Evolutionary conservation across 371 early-diverging fungal species (phyloP).

Genomic region (Zychaea mexicana): DNA sequence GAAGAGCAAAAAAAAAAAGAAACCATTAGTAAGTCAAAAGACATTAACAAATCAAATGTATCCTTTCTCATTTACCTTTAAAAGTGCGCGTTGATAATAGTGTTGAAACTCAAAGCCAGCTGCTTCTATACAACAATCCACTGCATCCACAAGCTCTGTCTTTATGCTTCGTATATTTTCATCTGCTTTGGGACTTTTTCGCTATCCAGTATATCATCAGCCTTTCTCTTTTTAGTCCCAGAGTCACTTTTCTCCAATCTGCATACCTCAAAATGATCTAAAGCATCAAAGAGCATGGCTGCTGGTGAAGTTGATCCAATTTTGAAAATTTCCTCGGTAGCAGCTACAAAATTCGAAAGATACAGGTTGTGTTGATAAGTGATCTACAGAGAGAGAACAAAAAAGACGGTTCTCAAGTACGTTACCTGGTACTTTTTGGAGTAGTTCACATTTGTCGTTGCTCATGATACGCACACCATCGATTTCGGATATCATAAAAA

Average conservation of each 20-base stretch:
- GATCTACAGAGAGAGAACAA: too few relatives aligned
- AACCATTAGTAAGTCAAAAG: too few relatives aligned
- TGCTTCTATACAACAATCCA: slow-evolving; percentile 91
- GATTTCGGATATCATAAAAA: slow-evolving; percentile 84
- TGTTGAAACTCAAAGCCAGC: slow-evolving; percentile 88
- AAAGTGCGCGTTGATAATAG: slow-evolving; percentile 72
- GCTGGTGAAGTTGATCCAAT: slow-evolving; percentile 94
- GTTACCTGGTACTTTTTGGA: slow-evolving; percentile 87
- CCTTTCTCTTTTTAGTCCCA: not conserved
- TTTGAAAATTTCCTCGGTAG: slow-evolving; percentile 84
- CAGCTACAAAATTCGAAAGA: too few relatives aligned
- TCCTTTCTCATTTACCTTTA: slow-evolving; percentile 54
- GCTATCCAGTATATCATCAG: slow-evolving; percentile 32
- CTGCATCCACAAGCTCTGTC: slow-evolving; percentile 80
- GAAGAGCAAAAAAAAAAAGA: not conserved
- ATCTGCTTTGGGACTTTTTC: slow-evolving; percentile 89
- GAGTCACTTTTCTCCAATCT: too few relatives aligned
- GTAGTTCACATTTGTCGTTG: slow-evolving; percentile 78
- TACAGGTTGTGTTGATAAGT: too few relatives aligned
- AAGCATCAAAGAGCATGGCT: slow-evolving; percentile 93
- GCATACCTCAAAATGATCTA: slow-evolving; percentile 89
- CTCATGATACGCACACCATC: slow-evolving; percentile 94
- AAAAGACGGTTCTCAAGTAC: too few relatives aligned
- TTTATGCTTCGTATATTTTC: slow-evolving; percentile 91
- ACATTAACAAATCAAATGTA: too few relatives aligned